Evolutionary conservation across 176 grass and related monocot genomes (phyloP).

Genomic region (Carex pumila): DNA sequence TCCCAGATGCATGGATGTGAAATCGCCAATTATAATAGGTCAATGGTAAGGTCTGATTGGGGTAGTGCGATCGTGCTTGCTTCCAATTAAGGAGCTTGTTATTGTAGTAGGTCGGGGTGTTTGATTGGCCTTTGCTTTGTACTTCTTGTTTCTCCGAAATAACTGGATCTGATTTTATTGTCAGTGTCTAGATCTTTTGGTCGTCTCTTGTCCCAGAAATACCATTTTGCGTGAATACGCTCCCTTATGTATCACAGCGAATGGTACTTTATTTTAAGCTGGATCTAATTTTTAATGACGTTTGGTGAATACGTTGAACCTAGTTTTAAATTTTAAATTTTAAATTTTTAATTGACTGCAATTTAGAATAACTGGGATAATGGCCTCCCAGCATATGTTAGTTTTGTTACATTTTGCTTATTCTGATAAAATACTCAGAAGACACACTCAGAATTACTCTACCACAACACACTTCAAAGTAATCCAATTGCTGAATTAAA

Average conservation of each 20-base stretch:
- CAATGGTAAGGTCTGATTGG: not conserved
- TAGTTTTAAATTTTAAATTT: not conserved
- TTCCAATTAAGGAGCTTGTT: not conserved
- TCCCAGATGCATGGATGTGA: not conserved
- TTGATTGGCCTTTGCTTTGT: not conserved
- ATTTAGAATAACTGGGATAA: not conserved
- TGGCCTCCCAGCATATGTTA: not conserved
- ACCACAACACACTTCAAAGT: not conserved
- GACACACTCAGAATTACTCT: not conserved
- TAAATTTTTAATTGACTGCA: not conserved
- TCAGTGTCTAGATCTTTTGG: not conserved
- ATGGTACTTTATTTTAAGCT: not conserved
- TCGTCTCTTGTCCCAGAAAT: not conserved
- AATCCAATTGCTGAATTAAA: slow-evolving; percentile 4
- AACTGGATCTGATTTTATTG: not conserved
- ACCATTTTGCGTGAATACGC: not conserved
- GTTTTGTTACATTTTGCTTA: not conserved
- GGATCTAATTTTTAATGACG: not conserved
- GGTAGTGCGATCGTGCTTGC: not conserved
- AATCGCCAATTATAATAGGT: not conserved
- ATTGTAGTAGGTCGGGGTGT: not conserved
- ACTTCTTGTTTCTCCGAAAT: not conserved
- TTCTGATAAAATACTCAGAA: not conserved
- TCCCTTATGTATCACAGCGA: not conserved
- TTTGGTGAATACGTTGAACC: not conserved